A percentile compares a stretch with the other conserved stretches of the same genome.
Evolutionary conservation across 805 yeast species (phyloP).

Genomic region (Starmera quercuum): DNA sequence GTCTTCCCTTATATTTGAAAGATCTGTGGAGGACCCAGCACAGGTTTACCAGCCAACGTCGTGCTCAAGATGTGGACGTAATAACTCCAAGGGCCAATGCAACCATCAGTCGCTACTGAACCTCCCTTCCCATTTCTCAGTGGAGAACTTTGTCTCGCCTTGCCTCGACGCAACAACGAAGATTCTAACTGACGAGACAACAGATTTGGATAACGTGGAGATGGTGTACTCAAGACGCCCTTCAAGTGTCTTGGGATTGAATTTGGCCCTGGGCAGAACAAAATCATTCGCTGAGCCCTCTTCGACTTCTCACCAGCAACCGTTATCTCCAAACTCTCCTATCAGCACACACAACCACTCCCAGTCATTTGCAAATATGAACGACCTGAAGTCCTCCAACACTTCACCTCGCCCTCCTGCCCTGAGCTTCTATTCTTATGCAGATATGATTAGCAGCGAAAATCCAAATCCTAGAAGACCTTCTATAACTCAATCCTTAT

Average conservation of each 20-base stretch:
- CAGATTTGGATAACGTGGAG: slow-evolving; percentile 63
- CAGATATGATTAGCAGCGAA: slow-evolving; percentile 69
- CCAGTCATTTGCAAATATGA: background rate
- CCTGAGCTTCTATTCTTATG: slow-evolving; percentile 61
- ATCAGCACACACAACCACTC: slow-evolving; percentile 2
- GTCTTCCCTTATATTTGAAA: slow-evolving; percentile 54
- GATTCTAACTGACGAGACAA: slow-evolving; percentile 44
- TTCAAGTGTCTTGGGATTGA: slow-evolving; percentile 42
- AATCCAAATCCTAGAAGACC: slow-evolving; percentile 57
- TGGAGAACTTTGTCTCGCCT: slow-evolving; percentile 72
- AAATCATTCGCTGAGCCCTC: slow-evolving; percentile 22
- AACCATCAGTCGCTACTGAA: slow-evolving; percentile 22
- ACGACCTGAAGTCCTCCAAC: background rate
- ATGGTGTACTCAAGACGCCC: slow-evolving; percentile 59
- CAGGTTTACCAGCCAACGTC: slow-evolving; percentile 16
- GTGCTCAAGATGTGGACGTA: slow-evolving; percentile 19
- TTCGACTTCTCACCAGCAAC: slow-evolving; percentile 1
- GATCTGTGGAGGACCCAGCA: slow-evolving; percentile 56
- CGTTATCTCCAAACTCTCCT: slow-evolving; percentile 1
- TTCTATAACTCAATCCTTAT: slow-evolving; percentile 35
- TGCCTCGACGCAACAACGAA: slow-evolving; percentile 74
- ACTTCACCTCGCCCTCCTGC: slow-evolving; percentile 7
- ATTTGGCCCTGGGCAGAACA: slow-evolving; percentile 30
- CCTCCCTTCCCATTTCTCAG: slow-evolving; percentile 31
- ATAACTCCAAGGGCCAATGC: slow-evolving; percentile 8